Conservation (phyloP, 2,329 filamentous ascomycete genomes). For the Zalaria obscura region DNA sequence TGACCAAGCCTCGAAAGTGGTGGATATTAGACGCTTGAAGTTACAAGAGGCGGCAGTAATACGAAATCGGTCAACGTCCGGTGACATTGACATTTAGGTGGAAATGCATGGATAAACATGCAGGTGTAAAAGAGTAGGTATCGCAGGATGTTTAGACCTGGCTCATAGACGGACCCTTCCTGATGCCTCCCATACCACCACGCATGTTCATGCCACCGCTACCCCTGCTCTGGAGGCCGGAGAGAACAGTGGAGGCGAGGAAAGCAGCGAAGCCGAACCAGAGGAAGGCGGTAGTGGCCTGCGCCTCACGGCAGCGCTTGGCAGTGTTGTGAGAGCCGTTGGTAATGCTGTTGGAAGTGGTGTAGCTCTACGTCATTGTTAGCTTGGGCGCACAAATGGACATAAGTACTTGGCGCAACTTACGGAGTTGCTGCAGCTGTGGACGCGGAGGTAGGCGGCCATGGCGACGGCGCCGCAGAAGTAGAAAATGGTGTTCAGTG, state of each 20-base stretch:
- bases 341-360: constrained; percentile 24
- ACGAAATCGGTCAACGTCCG: too few relatives aligned
- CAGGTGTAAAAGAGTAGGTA: not conserved
- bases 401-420: constrained; percentile 12
- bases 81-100: not conserved
- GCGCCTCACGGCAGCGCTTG: constrained; percentile 60
- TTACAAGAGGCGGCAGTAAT: not conserved
- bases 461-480: constrained; percentile 58
- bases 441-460: constrained; percentile 52
- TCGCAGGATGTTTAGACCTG: constrained; percentile 32
- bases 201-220: constrained; percentile 33
- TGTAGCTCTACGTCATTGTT: constrained; percentile 17
- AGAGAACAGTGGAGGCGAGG: constrained; percentile 37
- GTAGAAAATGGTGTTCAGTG: constrained; percentile 49
- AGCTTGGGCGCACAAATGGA: not conserved
- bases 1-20: not conserved
- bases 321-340: constrained; percentile 36
- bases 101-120: not conserved
- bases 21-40: not conserved
- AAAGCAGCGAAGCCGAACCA: constrained; percentile 63
- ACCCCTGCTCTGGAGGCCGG: constrained; percentile 40
- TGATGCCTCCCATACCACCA: constrained; percentile 28
- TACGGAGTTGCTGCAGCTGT: constrained; percentile 51
- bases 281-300: constrained; percentile 61
- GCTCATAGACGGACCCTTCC: constrained; percentile 38